A percentile compares a stretch with the other conserved stretches of the same genome.
Evolutionary conservation across 805 yeast genomes (phyloP).

Genomic region (Nakazawaea molendinolei): DNA sequence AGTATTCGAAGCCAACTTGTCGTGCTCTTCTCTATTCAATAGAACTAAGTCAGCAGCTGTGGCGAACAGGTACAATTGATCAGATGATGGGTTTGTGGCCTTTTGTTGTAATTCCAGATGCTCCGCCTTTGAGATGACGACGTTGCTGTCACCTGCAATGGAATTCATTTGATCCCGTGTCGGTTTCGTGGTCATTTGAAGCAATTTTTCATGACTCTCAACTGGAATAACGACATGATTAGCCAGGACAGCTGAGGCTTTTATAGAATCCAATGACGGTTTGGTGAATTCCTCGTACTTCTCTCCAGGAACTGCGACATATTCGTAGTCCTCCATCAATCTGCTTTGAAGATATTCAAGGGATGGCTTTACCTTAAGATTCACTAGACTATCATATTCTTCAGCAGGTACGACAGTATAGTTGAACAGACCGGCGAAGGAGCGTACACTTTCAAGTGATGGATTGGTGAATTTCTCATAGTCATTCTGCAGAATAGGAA

Average conservation of each 20-base stretch:
- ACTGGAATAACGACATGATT: conserved; percentile 1
- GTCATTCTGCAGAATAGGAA: not conserved
- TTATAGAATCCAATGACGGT: not conserved
- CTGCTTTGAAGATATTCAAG: not conserved
- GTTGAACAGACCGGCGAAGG: conserved; percentile 16
- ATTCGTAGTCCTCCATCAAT: not conserved
- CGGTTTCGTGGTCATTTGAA: not conserved
- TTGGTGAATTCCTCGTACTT: not conserved
- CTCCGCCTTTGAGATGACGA: conserved; percentile 9
- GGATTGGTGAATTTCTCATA: not conserved
- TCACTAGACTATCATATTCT: conserved; percentile 1
- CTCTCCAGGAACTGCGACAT: not conserved
- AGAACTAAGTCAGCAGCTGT: conserved; percentile 12
- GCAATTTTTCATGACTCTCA: not conserved
- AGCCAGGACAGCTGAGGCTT: not conserved
- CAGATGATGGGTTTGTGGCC: conserved; percentile 10
- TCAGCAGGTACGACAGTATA: conserved; percentile 1
- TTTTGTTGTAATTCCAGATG: conserved; percentile 2
- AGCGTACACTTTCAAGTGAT: conserved; percentile 14
- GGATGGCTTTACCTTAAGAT: conserved; percentile 10
- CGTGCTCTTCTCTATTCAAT: conserved; percentile 14
- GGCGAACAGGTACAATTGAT: conserved; percentile 9
- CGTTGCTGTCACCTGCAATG: not conserved
- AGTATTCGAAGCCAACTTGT: conserved; percentile 13
- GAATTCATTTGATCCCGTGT: not conserved